These are phyloP conservation scores for Mucuna pruriens DNA, from an alignment of 306 rosid genomes.

Conservation along the genomic window DNA sequence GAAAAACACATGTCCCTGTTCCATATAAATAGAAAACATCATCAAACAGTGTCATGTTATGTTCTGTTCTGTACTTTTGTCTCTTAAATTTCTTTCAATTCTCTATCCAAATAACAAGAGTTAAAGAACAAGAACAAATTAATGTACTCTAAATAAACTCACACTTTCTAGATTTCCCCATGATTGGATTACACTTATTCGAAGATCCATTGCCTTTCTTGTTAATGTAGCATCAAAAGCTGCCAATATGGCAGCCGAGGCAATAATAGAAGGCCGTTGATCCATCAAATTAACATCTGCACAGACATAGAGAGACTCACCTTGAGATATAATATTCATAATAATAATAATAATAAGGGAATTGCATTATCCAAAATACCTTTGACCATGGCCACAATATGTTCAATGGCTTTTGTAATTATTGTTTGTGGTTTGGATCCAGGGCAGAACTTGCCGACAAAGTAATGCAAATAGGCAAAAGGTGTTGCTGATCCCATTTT, in stretches of 20 bases:
- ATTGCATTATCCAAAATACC: conserved; percentile 50
- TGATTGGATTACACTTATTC: conserved; percentile 52
- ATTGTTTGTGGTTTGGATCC: conserved; percentile 51
- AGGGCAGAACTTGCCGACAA: conserved; percentile 57
- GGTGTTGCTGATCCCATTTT: conserved; percentile 84
- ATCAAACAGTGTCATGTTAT: conserved; percentile 28
- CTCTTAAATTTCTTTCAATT: neutral
- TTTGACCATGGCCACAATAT: conserved; percentile 58
- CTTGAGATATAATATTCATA: neutral
- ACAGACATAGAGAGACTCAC: neutral
- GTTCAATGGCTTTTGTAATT: conserved; percentile 57
- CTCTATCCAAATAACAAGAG: neutral
- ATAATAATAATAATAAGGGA: neutral
- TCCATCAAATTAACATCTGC: conserved; percentile 69
- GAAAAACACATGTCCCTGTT: conserved; percentile 72
- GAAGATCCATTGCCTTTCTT: conserved; percentile 56
- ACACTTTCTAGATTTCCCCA: conserved; percentile 73
- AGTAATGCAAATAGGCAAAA: conserved; percentile 72
- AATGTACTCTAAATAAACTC: conserved; percentile 50
- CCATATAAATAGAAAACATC: conserved; percentile 26
- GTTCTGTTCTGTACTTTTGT: no score
- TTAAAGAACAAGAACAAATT: no score
- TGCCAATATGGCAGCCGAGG: conserved; percentile 82
- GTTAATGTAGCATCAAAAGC: conserved; percentile 60
- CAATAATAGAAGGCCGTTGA: conserved; percentile 71